phyloP scores from a whole-genome alignment of 192 early-diverging fungal species.

The Entomortierella chlamydospora region DNA sequence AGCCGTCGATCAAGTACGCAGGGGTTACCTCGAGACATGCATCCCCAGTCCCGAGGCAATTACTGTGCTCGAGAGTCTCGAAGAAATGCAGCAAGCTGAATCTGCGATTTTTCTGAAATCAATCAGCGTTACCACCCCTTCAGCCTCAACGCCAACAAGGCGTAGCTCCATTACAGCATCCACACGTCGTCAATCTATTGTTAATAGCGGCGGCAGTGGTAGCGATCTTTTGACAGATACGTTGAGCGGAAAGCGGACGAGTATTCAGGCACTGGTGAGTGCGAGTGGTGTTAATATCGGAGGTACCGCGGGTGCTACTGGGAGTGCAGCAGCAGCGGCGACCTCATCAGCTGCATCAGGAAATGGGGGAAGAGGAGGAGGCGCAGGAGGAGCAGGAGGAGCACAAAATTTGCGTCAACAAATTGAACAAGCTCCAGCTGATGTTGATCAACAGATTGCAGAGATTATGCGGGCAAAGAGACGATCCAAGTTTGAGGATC shows the following conservation, averaged over 20 bases:
- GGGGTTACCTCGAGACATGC: conserved; percentile 25
- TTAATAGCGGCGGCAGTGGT: not conserved
- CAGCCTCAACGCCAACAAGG: not conserved
- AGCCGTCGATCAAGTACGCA: conserved; percentile 29
- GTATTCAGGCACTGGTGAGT: not conserved
- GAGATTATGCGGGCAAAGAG: conserved; percentile 37
- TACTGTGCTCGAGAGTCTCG: conserved; percentile 20
- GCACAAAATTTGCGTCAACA: not conserved
- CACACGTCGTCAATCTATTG: not conserved
- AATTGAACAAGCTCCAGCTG: not conserved
- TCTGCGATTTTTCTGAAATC: conserved; percentile 22
- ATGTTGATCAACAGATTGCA: conserved; percentile 36
- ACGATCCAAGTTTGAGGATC: not conserved
- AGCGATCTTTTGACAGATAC: conserved; percentile 3
- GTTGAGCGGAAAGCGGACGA: not conserved
- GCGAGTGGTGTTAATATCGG: not conserved
- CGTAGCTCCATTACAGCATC: conserved; percentile 4
- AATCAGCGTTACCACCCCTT: not conserved
- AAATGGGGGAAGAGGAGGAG: not conserved
- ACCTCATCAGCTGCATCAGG: no score
- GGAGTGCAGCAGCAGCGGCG: not conserved
- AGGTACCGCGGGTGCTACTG: not conserved
- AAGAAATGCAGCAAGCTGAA: conserved; percentile 47
- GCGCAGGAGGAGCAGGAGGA: not conserved
- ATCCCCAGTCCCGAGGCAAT: conserved; percentile 44